These are phyloP conservation scores for Malassezia psittaci DNA, from an alignment of 1,284 basidiomycete genomes.

Conservation along the genomic window DNA sequence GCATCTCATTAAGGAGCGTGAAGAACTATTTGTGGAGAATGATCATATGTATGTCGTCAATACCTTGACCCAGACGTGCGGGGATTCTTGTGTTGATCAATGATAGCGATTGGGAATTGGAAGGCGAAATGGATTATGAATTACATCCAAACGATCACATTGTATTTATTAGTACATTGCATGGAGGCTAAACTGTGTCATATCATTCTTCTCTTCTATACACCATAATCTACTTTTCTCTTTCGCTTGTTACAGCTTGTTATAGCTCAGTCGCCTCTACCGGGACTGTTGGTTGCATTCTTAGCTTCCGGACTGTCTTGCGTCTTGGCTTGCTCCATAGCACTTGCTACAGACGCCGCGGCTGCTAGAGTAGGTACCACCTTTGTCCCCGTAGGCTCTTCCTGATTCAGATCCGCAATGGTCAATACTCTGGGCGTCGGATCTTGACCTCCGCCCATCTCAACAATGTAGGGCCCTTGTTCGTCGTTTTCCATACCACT, in stretches of 20 bases:
- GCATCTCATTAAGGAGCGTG: conserved; percentile 69
- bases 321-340: not conserved
- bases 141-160: conserved; percentile 74
- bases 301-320: not conserved
- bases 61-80: conserved; percentile 60
- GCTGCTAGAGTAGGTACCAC: not conserved
- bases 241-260: no score
- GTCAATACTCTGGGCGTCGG: conserved; percentile 18
- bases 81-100: conserved; percentile 92
- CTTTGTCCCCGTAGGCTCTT: not conserved
- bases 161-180: conserved; percentile 89
- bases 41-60: conserved; percentile 65
- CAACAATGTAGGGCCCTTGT: conserved; percentile 32
- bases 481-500: conserved; percentile 15
- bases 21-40: conserved; percentile 79
- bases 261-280: no score
- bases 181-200: conserved; percentile 62
- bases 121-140: conserved; percentile 80
- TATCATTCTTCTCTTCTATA: no score
- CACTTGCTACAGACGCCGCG: not conserved
- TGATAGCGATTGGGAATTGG: conserved; percentile 94
- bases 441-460: conserved; percentile 27
- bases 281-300: no score
- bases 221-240: no score
- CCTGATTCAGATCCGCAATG: conserved; percentile 21